Conservation (phyloP, 306 rosid species). For the Cajanus cajan region DNA sequence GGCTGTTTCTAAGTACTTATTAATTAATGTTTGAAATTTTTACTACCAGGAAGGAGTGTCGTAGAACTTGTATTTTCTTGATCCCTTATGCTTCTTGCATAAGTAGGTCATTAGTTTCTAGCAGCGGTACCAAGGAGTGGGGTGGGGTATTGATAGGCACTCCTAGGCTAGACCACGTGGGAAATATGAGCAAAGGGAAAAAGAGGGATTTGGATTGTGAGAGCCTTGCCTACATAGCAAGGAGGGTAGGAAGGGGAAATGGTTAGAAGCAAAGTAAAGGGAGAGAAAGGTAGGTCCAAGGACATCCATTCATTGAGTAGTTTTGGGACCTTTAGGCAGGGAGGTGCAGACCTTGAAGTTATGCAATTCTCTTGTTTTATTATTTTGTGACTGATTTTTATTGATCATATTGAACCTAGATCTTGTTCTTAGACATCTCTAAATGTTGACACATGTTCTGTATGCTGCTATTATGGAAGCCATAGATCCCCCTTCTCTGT, state of each 20-base stretch:
- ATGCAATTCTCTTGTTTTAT: not conserved
- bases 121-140: not conserved
- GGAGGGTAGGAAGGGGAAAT: not conserved
- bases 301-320: not conserved
- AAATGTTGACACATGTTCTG: not conserved
- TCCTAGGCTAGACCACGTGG: not conserved
- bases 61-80: conserved; percentile 14
- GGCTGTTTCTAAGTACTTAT: not conserved
- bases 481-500: not conserved
- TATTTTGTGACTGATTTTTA: not conserved
- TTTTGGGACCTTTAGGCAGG: not conserved
- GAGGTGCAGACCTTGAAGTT: not conserved
- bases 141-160: not conserved
- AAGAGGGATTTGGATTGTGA: not conserved
- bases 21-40: not conserved
- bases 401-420: not conserved
- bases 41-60: not conserved
- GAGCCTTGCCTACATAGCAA: not conserved
- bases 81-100: not conserved
- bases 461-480: not conserved
- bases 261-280: not conserved
- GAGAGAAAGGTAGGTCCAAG: not conserved
- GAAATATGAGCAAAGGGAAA: not conserved
- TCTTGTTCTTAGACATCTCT: not conserved
- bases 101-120: not conserved